A percentile compares a stretch with the other conserved stretches of the same genome.
Conservation (phyloP, 2,329 filamentous ascomycete genomes). For the Trichoderma harzianum region DNA sequence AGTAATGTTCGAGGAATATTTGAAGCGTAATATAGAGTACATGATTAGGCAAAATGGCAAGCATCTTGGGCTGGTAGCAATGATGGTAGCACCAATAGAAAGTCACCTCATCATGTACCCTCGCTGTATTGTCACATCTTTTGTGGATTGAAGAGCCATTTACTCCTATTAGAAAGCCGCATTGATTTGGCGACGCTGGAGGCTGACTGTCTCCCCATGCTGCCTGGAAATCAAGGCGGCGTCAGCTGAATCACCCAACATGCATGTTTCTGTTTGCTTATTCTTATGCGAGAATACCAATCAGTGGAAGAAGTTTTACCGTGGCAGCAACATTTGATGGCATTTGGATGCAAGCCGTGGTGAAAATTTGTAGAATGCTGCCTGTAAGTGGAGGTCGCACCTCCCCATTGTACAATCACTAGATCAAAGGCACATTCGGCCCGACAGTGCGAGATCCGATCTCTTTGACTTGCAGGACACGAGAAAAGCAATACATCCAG, state of each 20-base stretch:
- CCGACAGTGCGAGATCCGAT: conserved; percentile 12
- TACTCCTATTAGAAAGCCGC: not conserved
- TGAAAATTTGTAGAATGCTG: not conserved
- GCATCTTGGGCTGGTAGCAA: not conserved
- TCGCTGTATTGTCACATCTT: not conserved
- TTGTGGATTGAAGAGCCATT: not conserved
- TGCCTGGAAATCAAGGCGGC: not conserved
- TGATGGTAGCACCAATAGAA: not conserved
- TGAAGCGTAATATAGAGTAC: not conserved
- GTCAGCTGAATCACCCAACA: not conserved
- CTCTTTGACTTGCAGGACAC: not conserved
- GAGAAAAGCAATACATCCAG: not conserved
- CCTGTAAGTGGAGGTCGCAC: not conserved
- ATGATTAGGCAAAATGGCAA: not conserved
- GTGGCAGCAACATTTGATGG: not conserved
- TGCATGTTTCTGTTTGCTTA: not conserved
- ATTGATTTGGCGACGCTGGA: not conserved
- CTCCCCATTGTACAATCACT: not conserved
- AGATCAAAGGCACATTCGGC: not conserved
- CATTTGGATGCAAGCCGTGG: not conserved
- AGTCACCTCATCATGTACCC: not conserved
- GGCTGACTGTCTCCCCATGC: not conserved
- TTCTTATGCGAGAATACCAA: not conserved
- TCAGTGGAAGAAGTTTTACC: not conserved
- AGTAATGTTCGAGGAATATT: not conserved